Percentiles rank a stretch among this genome's conserved stretches.
phyloP scores from a whole-genome alignment of 768 basidiomycete genomes.

The Cubamyces lactineus region DNA sequence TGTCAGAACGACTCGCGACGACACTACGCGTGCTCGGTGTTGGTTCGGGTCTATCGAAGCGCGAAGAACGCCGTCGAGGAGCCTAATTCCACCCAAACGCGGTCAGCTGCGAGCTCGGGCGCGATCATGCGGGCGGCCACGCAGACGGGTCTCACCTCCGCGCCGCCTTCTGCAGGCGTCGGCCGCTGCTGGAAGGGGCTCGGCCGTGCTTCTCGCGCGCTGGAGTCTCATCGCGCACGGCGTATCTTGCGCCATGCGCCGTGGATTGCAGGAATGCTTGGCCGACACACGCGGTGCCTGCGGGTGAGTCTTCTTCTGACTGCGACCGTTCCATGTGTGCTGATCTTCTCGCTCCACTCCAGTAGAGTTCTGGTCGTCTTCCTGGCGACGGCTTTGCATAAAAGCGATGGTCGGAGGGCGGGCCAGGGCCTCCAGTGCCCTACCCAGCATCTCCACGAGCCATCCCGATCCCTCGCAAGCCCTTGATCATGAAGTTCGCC shows the following conservation, averaged over 20 bases:
- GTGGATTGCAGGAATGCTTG: background rate
- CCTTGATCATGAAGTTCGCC: constrained; percentile 24
- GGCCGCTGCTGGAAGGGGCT: constrained; percentile 1
- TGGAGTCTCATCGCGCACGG: constrained; percentile 2
- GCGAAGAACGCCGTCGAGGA: background rate
- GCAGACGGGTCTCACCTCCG: constrained; percentile 11
- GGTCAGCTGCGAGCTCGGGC: constrained; percentile 13
- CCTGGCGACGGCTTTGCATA: background rate
- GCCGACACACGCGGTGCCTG: constrained; percentile 9
- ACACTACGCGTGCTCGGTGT: background rate
- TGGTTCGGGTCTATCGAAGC: constrained; percentile 15
- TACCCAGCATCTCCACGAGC: background rate
- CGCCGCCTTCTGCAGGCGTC: constrained; percentile 12
- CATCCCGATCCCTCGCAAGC: background rate
- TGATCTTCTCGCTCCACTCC: constrained; percentile 2
- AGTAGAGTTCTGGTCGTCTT: background rate
- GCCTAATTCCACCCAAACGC: constrained; percentile 4
- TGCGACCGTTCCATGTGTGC: background rate
- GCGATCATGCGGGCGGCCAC: constrained; percentile 15
- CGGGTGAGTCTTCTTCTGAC: background rate
- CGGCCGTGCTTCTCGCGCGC: constrained; percentile 5
- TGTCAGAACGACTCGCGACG: background rate
- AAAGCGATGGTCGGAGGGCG: background rate
- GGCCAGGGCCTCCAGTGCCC: background rate
- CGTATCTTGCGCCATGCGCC: constrained; percentile 2